phyloP scores from a whole-genome alignment of 768 basidiomycete species.

The Fomitopsis serialis region DNA sequence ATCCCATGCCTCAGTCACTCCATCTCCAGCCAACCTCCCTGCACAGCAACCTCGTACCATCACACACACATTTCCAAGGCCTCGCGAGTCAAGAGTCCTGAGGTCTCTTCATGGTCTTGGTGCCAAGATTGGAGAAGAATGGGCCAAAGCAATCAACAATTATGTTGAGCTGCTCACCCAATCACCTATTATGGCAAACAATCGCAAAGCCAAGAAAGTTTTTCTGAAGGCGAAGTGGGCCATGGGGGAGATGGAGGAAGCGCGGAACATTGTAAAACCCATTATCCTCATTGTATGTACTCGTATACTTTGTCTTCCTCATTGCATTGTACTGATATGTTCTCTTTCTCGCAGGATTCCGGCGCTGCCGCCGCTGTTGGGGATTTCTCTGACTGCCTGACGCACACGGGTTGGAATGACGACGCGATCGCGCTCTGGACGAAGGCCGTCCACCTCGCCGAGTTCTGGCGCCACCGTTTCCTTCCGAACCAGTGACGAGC shows the following conservation, averaged over 20 bases:
- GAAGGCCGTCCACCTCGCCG: background rate
- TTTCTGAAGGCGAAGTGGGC: conserved; percentile 1
- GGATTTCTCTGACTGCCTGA: background rate
- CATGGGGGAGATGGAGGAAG: conserved; percentile 1
- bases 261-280: background rate
- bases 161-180: background rate
- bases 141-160: background rate
- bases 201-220: background rate
- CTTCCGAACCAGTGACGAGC: background rate
- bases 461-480: background rate
- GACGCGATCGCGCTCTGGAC: background rate
- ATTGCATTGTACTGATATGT: background rate
- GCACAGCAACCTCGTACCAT: too few species aligned
- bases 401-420: background rate
- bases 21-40: too few species aligned
- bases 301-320: background rate
- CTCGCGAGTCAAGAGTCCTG: background rate
- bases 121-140: background rate
- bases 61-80: too few species aligned
- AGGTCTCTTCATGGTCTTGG: background rate
- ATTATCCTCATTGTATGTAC: background rate
- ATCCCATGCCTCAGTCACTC: too few species aligned
- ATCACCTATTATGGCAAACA: background rate
- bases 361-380: background rate
- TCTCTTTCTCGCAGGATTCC: background rate